Percentiles rank a stretch among this genome's conserved stretches.
phyloP scores from a whole-genome alignment of 1,139 yeast species.

The Dujonia santamariae region DNA sequence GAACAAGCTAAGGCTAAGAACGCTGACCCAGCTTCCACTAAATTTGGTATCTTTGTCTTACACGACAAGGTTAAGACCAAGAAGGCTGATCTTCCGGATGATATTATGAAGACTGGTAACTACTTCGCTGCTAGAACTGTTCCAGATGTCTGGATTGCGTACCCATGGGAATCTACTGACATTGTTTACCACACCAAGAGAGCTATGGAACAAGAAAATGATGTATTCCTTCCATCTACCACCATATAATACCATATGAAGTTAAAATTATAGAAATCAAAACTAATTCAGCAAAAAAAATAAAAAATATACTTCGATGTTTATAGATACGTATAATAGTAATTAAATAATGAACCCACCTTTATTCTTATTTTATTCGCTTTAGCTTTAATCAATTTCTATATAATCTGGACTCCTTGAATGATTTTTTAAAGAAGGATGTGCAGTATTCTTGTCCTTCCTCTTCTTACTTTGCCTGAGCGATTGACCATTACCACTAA shows the following conservation, averaged over 20 bases:
- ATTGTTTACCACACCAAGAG: slow-evolving; percentile 81
- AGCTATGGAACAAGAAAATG: slow-evolving; percentile 74
- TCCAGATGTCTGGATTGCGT: slow-evolving; percentile 94
- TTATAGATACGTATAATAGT: not conserved
- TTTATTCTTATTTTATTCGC: not conserved
- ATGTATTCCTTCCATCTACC: slow-evolving; percentile 43
- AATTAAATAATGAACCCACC: not conserved
- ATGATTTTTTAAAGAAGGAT: slow-evolving; percentile 44
- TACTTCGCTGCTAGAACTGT: slow-evolving; percentile 90
- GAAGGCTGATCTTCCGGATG: slow-evolving; percentile 71
- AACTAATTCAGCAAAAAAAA: not conserved
- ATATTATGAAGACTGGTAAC: slow-evolving; percentile 61
- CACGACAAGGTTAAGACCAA: slow-evolving; percentile 92
- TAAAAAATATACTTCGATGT: not conserved
- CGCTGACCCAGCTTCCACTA: slow-evolving; percentile 55
- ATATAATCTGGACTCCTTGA: slow-evolving; percentile 71
- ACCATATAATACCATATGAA: slow-evolving; percentile 14
- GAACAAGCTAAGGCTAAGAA: slow-evolving; percentile 51
- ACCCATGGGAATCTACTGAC: slow-evolving; percentile 95
- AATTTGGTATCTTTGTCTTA: slow-evolving; percentile 84
- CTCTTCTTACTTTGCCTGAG: slow-evolving; percentile 74
- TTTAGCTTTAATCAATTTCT: slow-evolving; percentile 59
- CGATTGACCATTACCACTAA: slow-evolving; percentile 66
- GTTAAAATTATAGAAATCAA: too few relatives aligned
- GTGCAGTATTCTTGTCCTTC: slow-evolving; percentile 51